Base-by-base conservation (phyloP, 495 filamentous ascomycete species). In the Usnea hakonensis region DNA sequence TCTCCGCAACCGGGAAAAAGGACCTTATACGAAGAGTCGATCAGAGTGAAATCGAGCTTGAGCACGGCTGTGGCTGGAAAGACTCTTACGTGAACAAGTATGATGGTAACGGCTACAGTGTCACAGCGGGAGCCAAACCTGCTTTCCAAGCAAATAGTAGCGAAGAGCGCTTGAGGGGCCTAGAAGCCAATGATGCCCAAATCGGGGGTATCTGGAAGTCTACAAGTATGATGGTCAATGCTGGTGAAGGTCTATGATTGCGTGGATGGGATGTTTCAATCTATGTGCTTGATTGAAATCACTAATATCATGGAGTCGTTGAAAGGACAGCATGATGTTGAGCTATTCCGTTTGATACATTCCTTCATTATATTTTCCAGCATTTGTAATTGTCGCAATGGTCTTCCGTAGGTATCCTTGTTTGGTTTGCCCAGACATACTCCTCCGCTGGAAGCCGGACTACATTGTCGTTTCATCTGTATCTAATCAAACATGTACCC, bases 11-110 rank as follows among this genome's bases (percentile, higher is more conserved):
- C 17, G 37, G 13, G 19, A 58, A 44, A 1, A 3, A 21, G 19
- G 36, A 36, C 19, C 41, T 40, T 26, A 30, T 19, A 21, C 37
- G 55, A 14, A 44, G 41, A 28, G 32, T 17, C 23, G 41, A 38
- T 58, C 55, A 44, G 41, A 58, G 37, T n/a, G 3, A 16, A 28
- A 16, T 58, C 38, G 55, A 58, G 23, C 55, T 58, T 21, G 55
- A 58, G 23, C 14, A 44, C 7, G 37, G 55, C 14, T 10, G 21
- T 14, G 23, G n/a, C 30, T 43, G 35, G 55, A 58, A 58, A 5
- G 37, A 43, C 35, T 16, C 37, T 43, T 58, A 58, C 55, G 30
- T 23, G 26, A 38, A n/a, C 37, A 23, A 13, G 1, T 43, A 57
- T 13, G 37, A 35, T 11, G 55, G 36, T 30, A 26, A 5, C 28